Evolutionary conservation across 345 rosid genomes (phyloP).

Genomic region (Reutealis trisperma): DNA sequence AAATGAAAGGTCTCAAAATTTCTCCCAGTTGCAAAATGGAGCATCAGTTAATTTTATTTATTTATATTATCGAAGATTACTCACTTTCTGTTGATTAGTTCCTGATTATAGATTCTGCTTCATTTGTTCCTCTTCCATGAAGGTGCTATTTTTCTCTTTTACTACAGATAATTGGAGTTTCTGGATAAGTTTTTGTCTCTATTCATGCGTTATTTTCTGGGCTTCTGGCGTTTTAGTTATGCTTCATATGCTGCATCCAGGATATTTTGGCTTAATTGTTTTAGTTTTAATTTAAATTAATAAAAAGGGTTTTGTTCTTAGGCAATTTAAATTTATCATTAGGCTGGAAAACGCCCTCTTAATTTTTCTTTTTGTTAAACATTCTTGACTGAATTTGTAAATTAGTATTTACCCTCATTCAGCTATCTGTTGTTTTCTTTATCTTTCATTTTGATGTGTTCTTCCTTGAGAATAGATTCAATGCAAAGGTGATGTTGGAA

Average conservation of each 20-base stretch:
- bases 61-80: neutral
- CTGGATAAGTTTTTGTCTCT: neutral
- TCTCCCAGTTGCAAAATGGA: neutral
- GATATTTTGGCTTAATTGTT: neutral
- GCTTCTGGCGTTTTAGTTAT: neutral
- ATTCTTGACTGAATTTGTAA: neutral
- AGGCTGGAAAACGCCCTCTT: neutral
- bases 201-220: neutral
- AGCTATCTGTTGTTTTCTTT: neutral
- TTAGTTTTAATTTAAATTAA: neutral
- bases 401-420: neutral
- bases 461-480: constrained; percentile 55
- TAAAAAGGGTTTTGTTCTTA: neutral
- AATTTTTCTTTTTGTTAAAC: neutral
- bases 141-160: neutral
- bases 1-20: neutral
- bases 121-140: no score
- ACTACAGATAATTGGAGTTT: neutral
- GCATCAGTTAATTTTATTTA: neutral
- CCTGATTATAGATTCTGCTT: neutral
- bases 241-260: neutral
- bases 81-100: neutral
- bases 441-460: constrained; percentile 8
- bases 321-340: neutral
- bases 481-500: constrained; percentile 68